Evolutionary conservation across 306 rosid species (phyloP), one percentile per base, ranked within the genome.

Genomic region (Citrullus amarus): DNA sequence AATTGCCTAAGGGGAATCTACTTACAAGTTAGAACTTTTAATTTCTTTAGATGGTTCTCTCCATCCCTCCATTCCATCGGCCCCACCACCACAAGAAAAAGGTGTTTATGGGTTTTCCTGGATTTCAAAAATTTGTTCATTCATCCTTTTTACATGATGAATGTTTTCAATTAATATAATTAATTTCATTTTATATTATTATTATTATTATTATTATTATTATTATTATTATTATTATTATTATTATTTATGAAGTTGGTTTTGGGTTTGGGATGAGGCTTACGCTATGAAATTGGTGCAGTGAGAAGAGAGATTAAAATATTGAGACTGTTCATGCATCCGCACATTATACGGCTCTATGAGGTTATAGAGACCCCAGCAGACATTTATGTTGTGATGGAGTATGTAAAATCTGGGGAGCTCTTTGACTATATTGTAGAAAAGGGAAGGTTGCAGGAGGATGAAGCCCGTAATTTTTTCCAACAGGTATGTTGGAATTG

Each of bases 371-470:
- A 95, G 85, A 88, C 97, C 5, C 90, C 92, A 6, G 39, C 91
- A 2, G 97, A 92, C 80, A 90, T 92, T 75, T 95, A 83, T 86
- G 93, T 95, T 46, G 98, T 95, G 58, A 95, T 88, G 97, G 99
- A 95, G 83, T 92, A 92, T 85, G 96, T 92, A 41, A 90, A 92
- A 84, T 91, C 93, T 39, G 99, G 99, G 76, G 99, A 95, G 85
- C 99, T 95, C 58, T 95, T 92, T 71, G 99, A 95, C 84, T 95
- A 95, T 85, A 89, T 95, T 62, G 97, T 92, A 57, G 97, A 89
- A 82, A 95, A 92, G 89, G 97, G 99, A 75, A 87, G 97, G 88
- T 79, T 95, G 88, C 97, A 91, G 80, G 99, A 95, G 86, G 97
- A 95, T 79, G 99, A 95, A 85, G 99, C 97, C 55, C 99, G 97